These are phyloP conservation scores for Ramalina intermedia DNA, from an alignment of 495 filamentous ascomycete genomes.

Conservation along the genomic window DNA sequence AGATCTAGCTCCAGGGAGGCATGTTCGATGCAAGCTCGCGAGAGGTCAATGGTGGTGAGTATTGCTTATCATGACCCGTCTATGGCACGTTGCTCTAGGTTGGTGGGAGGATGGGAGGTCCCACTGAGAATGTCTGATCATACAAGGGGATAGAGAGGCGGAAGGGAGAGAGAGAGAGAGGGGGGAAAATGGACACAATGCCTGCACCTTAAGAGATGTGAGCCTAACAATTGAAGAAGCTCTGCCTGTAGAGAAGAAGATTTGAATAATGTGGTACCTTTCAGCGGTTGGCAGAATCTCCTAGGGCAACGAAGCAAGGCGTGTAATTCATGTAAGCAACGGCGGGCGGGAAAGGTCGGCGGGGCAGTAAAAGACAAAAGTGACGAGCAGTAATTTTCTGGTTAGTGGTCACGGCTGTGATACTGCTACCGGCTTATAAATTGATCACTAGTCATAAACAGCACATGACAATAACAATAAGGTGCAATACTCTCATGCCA, in stretches of 20 bases:
- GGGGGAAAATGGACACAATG: constrained; percentile 13
- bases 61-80: neutral
- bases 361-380: neutral
- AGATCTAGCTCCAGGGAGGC: no score
- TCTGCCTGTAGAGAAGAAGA: no score
- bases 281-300: neutral
- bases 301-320: neutral
- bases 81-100: neutral
- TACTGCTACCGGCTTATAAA: no score
- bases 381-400: no score
- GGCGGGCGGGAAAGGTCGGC: neutral
- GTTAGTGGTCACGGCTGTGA: no score
- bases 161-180: constrained; percentile 8
- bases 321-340: neutral
- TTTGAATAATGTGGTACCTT: no score
- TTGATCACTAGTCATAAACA: no score
- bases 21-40: no score
- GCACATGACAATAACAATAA: no score
- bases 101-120: constrained; percentile 10
- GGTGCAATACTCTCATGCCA: no score
- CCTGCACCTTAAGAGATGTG: no score
- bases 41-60: neutral
- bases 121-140: constrained; percentile 8
- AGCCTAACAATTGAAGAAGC: no score
- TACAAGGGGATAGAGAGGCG: constrained; percentile 10